Evolutionary conservation across 495 filamentous ascomycete species (phyloP).

Genomic region (Hypomontagnella monticulosa): DNA sequence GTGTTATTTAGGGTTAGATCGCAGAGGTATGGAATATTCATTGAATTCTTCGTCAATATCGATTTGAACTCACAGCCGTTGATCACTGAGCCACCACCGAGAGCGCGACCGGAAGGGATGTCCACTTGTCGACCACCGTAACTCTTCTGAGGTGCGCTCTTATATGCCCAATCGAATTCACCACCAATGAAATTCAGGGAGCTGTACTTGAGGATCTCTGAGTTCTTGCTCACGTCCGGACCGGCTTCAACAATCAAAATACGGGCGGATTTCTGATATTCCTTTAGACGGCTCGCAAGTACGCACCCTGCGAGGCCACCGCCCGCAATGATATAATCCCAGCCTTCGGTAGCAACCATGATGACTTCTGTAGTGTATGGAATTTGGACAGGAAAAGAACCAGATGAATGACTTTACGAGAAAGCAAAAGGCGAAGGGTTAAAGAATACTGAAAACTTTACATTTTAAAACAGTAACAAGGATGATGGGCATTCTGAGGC

Average conservation of each 20-base stretch:
- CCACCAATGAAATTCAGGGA: constrained; percentile 59
- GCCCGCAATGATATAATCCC: constrained; percentile 52
- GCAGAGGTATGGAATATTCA: constrained; percentile 8
- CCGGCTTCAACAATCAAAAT: constrained; percentile 38
- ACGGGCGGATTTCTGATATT: constrained; percentile 11
- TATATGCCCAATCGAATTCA: constrained; percentile 64
- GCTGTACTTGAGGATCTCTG: constrained; percentile 56
- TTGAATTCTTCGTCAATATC: too few species aligned
- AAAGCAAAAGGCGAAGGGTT: too few species aligned
- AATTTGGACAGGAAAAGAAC: too few species aligned
- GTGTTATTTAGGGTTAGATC: constrained; percentile 51
- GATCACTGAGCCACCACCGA: constrained; percentile 65
- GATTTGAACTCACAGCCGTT: constrained; percentile 63
- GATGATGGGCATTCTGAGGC: too few species aligned
- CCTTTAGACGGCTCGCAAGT: constrained; percentile 32
- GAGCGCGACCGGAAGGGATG: constrained; percentile 61
- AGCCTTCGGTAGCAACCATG: background rate
- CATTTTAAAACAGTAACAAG: too few species aligned
- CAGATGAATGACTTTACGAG: too few species aligned
- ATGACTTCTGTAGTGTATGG: too few species aligned
- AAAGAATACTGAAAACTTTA: too few species aligned
- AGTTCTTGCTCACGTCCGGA: constrained; percentile 59
- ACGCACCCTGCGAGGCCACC: constrained; percentile 50
- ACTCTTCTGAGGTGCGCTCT: constrained; percentile 60
- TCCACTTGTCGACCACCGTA: constrained; percentile 59